Evolutionary conservation across 495 filamentous ascomycete genomes (phyloP).

Genomic region (Filosporella fistucella): DNA sequence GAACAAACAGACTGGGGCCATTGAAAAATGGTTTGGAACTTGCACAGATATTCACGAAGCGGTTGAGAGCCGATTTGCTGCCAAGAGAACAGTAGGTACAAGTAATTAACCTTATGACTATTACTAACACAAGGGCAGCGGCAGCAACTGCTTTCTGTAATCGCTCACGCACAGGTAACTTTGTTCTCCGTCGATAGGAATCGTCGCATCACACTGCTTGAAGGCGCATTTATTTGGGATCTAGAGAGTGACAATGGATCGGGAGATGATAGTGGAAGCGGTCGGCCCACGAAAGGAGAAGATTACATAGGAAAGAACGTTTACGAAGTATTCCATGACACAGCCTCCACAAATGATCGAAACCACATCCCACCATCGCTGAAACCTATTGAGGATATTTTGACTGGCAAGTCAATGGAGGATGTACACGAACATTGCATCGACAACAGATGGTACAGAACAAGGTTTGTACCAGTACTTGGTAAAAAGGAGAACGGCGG

Average conservation of each 20-base stretch:
- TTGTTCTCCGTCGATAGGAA: conserved; percentile 61
- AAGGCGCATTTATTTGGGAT: conserved; percentile 56
- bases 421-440: conserved; percentile 41
- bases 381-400: conserved; percentile 50
- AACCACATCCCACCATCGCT: conserved; percentile 40
- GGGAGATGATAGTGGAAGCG: conserved; percentile 20
- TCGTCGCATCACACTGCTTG: conserved; percentile 53
- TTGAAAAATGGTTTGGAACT: conserved; percentile 73
- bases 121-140: conserved; percentile 22
- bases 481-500: conserved; percentile 42
- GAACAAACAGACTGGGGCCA: conserved; percentile 53
- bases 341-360: conserved; percentile 26
- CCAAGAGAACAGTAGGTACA: conserved; percentile 40
- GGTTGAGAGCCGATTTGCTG: conserved; percentile 54
- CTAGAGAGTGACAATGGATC: conserved; percentile 24
- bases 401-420: conserved; percentile 45
- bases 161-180: conserved; percentile 61
- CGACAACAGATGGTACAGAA: conserved; percentile 55
- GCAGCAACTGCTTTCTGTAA: conserved; percentile 61
- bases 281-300: conserved; percentile 17
- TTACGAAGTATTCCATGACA: conserved; percentile 49
- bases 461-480: conserved; percentile 55
- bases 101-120: neutral
- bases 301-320: conserved; percentile 52
- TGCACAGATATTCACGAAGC: conserved; percentile 64